Evolutionary conservation across 768 basidiomycete species (phyloP), one percentile per base, ranked within the genome.

Genomic region (Guyanaporus albipodus): DNA sequence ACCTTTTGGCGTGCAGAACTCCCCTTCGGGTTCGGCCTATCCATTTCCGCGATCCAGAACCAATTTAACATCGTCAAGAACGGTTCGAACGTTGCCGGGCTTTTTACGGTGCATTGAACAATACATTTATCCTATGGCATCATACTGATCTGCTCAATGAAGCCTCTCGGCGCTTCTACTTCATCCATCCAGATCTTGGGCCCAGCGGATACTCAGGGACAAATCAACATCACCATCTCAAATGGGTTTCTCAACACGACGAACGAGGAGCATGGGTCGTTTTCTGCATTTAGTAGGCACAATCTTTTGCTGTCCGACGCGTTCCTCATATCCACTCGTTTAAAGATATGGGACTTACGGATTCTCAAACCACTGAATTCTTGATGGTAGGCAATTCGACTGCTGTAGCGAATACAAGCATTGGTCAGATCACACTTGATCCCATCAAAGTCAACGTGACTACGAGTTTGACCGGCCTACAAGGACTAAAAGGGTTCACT

Each of bases 391-490:
- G 85, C 27, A 70, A 74, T 50, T 79, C 84, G 43, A 70, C 71
- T 17, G 78, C 85, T 4, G 63, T 83, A 8, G 79, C 84, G 18
- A 81, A 73, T 51, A 73, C 74, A 57, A 78, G 75, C 58, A 71
- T 86, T 43, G 85, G 85, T 31, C 70, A 76, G 54, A 78, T 88
- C 46, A 80, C 77, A n/a, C 72, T 88, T 8, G 76, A 84, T 59
- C 75, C 82, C 6, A 87, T 88, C 62, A 78, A 77, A 46, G 83
- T 88, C 60, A 79, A 86, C 52, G 85, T 87, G 3, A 71, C 82
- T 7, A 80, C 82, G 5, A 71, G 68, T 14, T 64, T 88, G 38
- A 66, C 70, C 18, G 86, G 86, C 26, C 62, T 88, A 11, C 73
- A 73, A 56, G 84, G 85, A 23, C 62, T 87, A 33, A 73, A 80